Evolutionary conservation across 352 stramenopile genomes (phyloP).

Genomic region (Albugo candida): DNA sequence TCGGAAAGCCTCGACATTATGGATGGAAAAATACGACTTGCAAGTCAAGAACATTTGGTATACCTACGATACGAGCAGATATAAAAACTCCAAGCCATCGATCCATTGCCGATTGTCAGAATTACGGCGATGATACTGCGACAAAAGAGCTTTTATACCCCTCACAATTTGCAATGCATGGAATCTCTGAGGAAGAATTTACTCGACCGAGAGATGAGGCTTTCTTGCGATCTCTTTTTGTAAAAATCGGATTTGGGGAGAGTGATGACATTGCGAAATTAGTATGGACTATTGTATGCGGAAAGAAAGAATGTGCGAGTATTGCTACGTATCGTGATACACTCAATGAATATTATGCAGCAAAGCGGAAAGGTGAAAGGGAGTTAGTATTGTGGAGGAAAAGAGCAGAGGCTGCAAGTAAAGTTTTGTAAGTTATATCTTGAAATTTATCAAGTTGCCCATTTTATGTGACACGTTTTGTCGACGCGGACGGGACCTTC

Average conservation of each 20-base stretch:
- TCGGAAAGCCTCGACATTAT: conserved; percentile 63
- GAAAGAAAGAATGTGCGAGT: conserved; percentile 18
- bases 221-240: conserved; percentile 45
- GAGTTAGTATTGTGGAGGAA: conserved; percentile 31
- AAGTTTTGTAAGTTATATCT: too few species aligned
- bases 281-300: conserved; percentile 43
- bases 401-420: conserved; percentile 1
- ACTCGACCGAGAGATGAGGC: conserved; percentile 27
- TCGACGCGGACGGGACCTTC: too few species aligned
- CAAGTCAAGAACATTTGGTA: conserved; percentile 47
- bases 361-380: conserved; percentile 19
- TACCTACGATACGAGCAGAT: conserved; percentile 72
- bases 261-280: conserved; percentile 39
- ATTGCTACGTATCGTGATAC: conserved; percentile 56
- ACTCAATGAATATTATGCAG: conserved; percentile 46
- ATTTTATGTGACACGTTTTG: too few species aligned
- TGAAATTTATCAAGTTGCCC: too few species aligned
- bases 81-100: conserved; percentile 42
- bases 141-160: conserved; percentile 73
- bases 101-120: conserved; percentile 79
- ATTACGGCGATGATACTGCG: conserved; percentile 77
- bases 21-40: conserved; percentile 68
- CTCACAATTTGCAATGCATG: conserved; percentile 54
- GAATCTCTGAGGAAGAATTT: conserved; percentile 75
- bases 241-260: conserved; percentile 42